Base-by-base conservation (phyloP, 768 basidiomycete genomes). In the Thelephora ganbajun region DNA sequence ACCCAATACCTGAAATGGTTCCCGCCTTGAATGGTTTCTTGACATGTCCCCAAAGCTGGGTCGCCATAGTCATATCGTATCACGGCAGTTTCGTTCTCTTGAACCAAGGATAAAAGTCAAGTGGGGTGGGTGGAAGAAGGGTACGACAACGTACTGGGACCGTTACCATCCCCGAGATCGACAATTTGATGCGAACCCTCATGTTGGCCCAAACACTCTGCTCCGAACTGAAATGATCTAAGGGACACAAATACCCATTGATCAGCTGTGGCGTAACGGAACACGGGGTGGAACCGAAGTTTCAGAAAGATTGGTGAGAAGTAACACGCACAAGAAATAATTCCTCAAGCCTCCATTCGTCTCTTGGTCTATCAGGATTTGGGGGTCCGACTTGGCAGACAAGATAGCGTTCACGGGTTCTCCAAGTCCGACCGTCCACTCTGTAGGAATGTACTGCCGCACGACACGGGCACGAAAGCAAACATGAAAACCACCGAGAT, bases 1-100 rank as follows among this genome's bases (percentile, higher is more conserved):
- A 70, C 62, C 90, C 89, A 93, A 61, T 91, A 93, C 35, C 91
- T 76, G 59, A 91, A 77, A 59, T 96, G 91, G 57, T 85, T 74
- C 5, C 92, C 92, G 1, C 91, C 91, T 54, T 85, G 59, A 36
- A 93, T 72, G 2, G 87, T 85, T 63, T 96, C 91, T 54, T 74
- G 66, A 63, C 92, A 94, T 1, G 90, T 76, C 0, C 92, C 92
- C n/a, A 92, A 62, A 45, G 77, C 66, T 0, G 79, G 74, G 55
- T 94, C 79, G 6, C 77, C 79, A 60, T 87, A 97, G 58, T 91
- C 75, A 74, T 77, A 91, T 33, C 92, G 73, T 20, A 93, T 77
- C n/a, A 82, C 83, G 6, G 79, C 77, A 0, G 83, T 83, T 60
- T 96, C 80, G 60, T 90, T 87, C 50, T 70, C 86, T 89, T 58